phyloP scores from a whole-genome alignment of 1,284 basidiomycete species.

The Puccinia sorghi region DNA sequence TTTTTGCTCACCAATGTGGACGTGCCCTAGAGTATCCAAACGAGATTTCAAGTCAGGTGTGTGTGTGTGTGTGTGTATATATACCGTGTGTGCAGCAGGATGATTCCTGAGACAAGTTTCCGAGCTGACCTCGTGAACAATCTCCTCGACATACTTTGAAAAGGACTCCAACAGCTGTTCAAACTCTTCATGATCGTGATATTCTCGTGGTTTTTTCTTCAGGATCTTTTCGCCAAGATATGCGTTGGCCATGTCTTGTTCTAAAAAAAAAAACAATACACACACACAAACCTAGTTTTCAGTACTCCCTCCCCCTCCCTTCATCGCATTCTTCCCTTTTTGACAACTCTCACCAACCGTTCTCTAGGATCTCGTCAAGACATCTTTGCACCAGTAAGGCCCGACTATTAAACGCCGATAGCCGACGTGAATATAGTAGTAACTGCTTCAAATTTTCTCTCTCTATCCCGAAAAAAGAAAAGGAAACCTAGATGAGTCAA shows the following conservation, averaged over 20 bases:
- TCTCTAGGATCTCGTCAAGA: constrained; percentile 82
- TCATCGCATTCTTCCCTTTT: background rate
- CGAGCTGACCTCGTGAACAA: constrained; percentile 90
- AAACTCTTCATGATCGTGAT: constrained; percentile 85
- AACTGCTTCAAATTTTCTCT: constrained; percentile 74
- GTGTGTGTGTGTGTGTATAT: background rate
- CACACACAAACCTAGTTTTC: background rate
- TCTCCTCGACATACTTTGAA: constrained; percentile 92
- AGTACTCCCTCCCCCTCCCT: no score
- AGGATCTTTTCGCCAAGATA: constrained; percentile 80
- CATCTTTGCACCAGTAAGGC: constrained; percentile 84
- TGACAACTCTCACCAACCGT: constrained; percentile 64
- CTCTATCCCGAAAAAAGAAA: constrained; percentile 34
- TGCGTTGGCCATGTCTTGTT: constrained; percentile 90
- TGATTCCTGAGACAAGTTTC: no score
- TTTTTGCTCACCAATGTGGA: constrained; percentile 24
- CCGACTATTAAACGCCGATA: constrained; percentile 82
- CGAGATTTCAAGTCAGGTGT: background rate
- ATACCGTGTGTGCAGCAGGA: no score
- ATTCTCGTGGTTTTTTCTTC: constrained; percentile 62
- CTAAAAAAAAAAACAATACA: constrained; percentile 60
- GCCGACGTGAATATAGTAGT: constrained; percentile 80
- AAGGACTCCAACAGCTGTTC: constrained; percentile 91
- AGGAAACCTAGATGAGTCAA: background rate
- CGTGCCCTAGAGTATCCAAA: constrained; percentile 13